Base-by-base conservation (phyloP, 192 early-diverging fungal genomes). In the Linnemannia zychae region DNA sequence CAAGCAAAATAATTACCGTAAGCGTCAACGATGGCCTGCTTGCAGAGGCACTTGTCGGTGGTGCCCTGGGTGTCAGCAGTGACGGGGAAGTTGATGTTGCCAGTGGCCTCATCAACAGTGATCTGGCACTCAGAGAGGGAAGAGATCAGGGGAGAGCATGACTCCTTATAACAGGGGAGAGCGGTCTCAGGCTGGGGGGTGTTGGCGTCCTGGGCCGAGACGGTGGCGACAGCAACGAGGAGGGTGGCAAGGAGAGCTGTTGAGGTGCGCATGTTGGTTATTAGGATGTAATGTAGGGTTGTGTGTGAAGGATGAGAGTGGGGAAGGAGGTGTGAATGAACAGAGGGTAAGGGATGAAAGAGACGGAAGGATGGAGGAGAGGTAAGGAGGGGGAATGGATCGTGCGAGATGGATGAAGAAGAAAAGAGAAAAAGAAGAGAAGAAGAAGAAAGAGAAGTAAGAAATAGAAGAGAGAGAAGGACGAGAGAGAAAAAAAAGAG, bases 31-130 rank as follows among this genome's bases (percentile, higher is more conserved):
- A 85, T 68, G 36, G 77, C 15, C 74, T 85, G 83, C 73, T 75
- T 85, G 83, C 83, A 85, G 69, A 85, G 74, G 48, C 83, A 85
- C 57, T 85, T 85, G 83, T 85, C 83, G 13, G 83, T 85, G 31
- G 74, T 63, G 37, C 47, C 44, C 9, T 49, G 46, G 68, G 77
- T 57, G 49, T 79, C 67, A 69, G 71, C 31, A 44, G 74, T 57
- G 49, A 75, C 68, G 60, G 83, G 77, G 70, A 85, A 85, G 78
- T 79, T 79, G 67, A 79, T 85, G 74, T 85, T 73, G 78, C 83
- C 83, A 22, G 77, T 79, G n/a, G 67, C 2, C 24, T 76, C 6
- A 48, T 79, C 74, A 63, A 85, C 68, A 46, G 72, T 85, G 70
- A 85, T 72, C 31, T 71, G 40, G 31, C 83, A 85, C 20, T 76